Base-by-base conservation (phyloP, 371 early-diverging fungal genomes). In the Mucor saturninus region DNA sequence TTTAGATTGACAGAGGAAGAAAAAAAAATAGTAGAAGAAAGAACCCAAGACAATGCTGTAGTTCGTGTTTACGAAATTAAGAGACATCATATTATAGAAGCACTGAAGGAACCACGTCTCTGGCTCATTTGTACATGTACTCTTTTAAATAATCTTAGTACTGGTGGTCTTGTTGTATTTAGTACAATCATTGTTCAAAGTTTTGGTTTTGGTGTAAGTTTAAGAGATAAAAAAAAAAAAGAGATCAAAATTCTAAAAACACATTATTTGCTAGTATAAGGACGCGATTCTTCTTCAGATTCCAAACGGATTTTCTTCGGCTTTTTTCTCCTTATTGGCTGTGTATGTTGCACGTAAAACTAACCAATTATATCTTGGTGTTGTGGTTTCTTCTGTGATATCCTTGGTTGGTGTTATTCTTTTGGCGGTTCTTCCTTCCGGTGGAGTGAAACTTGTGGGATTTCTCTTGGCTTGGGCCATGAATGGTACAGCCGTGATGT, bases 281-380 rank as follows among this genome's bases (percentile, higher is more conserved):
- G 52, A 72, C 37, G 56, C 79, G 2, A 79, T 79, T 55, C 54
- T 79, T 4, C 56, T 79, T 9, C 74, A 74, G 46, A 63, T 71
- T 10, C 74, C 76, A 14, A 49, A 59, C 35, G 79, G 75, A 14
- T 26, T 57, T 14, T 31, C 40, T 1, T 32, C 71, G 51, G 66
- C 67, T 10, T 14, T 67, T 2, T 68, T 69, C 26, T 53, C 53
- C 9, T 21, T 65, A 1, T 4, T 69, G 0, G 67, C 64, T 5
- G 56, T 60, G 3, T 39, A 58, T 15, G 42, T 75, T 39, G 59
- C 68, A 8, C 68, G 62, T 29, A 72, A 63, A 15, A 62, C 66
- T 0, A 53, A 50, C 2, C 67, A 74, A 30, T 26, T 69, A 14
- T 64, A 64, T 29, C 49, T 61, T 31, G 59, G 66, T 13, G 67